phyloP scores from a whole-genome alignment of 2,329 filamentous ascomycete genomes.

The Whalleya microplaca region DNA sequence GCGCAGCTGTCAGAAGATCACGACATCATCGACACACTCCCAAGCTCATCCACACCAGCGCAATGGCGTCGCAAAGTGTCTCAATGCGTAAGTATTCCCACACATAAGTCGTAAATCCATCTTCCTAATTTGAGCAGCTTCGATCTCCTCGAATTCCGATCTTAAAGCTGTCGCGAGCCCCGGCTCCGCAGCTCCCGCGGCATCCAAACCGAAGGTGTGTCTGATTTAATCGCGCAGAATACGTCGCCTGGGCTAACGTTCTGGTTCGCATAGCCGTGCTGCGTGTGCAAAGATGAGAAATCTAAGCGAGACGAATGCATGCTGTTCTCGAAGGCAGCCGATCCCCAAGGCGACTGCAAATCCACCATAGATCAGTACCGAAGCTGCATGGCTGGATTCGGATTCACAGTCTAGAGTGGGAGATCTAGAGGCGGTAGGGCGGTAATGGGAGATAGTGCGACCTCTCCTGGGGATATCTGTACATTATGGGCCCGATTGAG shows the following conservation, averaged over 20 bases:
- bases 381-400: constrained; percentile 90
- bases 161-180: constrained; percentile 24
- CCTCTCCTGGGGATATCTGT: background rate
- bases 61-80: constrained; percentile 26
- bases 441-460: background rate
- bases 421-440: too few species aligned
- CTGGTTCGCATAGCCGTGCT: constrained; percentile 74
- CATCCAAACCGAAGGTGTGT: constrained; percentile 40
- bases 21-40: background rate
- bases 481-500: background rate
- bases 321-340: constrained; percentile 87
- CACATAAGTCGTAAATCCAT: background rate
- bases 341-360: constrained; percentile 84
- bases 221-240: background rate
- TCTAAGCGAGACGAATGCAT: constrained; percentile 94
- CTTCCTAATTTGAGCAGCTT: constrained; percentile 29
- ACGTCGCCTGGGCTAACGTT: constrained; percentile 6
- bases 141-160: constrained; percentile 31
- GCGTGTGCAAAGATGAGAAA: constrained; percentile 97
- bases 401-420: constrained; percentile 69
- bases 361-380: constrained; percentile 83
- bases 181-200: constrained; percentile 22
- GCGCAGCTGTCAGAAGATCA: constrained; percentile 9
- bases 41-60: constrained; percentile 1
- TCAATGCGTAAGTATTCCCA: constrained; percentile 28